These are phyloP conservation scores for Hemileccinum impolitum DNA, from an alignment of 768 basidiomycete species.

Conservation along the genomic window DNA sequence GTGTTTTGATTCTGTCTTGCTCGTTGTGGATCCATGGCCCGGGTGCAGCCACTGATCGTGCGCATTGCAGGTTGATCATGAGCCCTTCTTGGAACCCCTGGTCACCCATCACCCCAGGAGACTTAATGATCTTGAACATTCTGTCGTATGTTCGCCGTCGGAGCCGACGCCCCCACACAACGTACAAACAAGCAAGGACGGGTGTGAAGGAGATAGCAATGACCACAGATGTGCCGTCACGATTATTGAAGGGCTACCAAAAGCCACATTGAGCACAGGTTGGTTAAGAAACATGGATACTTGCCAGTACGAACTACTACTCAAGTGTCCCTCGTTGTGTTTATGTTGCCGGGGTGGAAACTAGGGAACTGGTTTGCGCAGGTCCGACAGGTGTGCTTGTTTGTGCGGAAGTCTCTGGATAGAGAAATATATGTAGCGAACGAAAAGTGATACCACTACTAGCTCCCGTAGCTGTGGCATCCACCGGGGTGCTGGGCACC, in stretches of 20 bases:
- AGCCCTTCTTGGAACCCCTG: constrained; percentile 24
- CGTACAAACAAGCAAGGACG: constrained; percentile 41
- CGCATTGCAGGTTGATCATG: constrained; percentile 33
- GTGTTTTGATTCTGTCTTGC: neutral
- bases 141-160: constrained; percentile 35
- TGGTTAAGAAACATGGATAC: constrained; percentile 7
- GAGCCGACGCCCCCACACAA: constrained; percentile 35
- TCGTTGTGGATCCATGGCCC: too few relatives aligned
- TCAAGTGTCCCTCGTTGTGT: constrained; percentile 38
- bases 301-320: constrained; percentile 25
- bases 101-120: constrained; percentile 26
- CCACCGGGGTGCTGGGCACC: neutral
- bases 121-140: constrained; percentile 37
- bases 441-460: neutral
- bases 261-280: constrained; percentile 3
- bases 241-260: constrained; percentile 56
- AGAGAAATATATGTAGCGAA: neutral
- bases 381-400: constrained; percentile 39
- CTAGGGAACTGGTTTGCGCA: constrained; percentile 40
- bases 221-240: constrained; percentile 68
- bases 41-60: constrained; percentile 18
- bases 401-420: constrained; percentile 14
- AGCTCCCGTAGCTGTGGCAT: neutral
- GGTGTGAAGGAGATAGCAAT: constrained; percentile 55
- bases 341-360: constrained; percentile 43